Evolutionary conservation across 176 grass and related monocot species (phyloP).

Genomic region (Oryza meridionalis): DNA sequence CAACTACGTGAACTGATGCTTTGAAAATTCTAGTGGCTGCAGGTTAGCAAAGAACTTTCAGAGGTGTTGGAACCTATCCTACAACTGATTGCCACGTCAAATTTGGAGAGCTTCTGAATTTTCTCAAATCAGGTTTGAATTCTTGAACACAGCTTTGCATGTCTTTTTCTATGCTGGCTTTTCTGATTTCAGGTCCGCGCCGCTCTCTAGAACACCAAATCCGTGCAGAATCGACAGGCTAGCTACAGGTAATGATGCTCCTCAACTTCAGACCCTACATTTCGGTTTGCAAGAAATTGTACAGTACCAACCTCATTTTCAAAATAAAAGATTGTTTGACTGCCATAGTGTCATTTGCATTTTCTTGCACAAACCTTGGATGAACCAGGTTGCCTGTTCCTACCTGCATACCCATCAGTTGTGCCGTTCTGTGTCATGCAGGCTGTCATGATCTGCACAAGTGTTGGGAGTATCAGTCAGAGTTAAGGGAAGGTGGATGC

Average conservation of each 20-base stretch:
- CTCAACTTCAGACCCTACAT: constrained; percentile 3
- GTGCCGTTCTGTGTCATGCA: not conserved
- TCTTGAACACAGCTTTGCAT: not conserved
- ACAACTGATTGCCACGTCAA: constrained; percentile 8
- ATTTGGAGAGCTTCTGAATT: constrained; percentile 15
- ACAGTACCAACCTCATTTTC: constrained; percentile 25
- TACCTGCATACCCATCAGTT: not conserved
- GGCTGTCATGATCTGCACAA: not conserved
- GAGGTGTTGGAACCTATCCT: not conserved
- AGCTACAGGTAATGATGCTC: not conserved
- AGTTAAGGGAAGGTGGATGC: constrained; percentile 17
- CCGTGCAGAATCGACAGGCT: constrained; percentile 1
- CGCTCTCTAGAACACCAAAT: constrained; percentile 31
- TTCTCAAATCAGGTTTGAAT: constrained; percentile 36
- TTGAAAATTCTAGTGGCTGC: constrained; percentile 27
- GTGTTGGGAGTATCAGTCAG: not conserved
- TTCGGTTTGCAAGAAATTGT: constrained; percentile 24
- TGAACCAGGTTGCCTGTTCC: constrained; percentile 22
- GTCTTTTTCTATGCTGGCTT: not conserved
- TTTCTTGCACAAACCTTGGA: not conserved
- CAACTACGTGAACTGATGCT: not conserved
- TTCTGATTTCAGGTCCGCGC: constrained; percentile 3
- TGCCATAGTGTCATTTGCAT: not conserved
- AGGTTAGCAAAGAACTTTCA: constrained; percentile 8
- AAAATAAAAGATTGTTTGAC: constrained; percentile 44